Conservation (phyloP, 768 basidiomycete species). For the Agaricus blazei region DNA sequence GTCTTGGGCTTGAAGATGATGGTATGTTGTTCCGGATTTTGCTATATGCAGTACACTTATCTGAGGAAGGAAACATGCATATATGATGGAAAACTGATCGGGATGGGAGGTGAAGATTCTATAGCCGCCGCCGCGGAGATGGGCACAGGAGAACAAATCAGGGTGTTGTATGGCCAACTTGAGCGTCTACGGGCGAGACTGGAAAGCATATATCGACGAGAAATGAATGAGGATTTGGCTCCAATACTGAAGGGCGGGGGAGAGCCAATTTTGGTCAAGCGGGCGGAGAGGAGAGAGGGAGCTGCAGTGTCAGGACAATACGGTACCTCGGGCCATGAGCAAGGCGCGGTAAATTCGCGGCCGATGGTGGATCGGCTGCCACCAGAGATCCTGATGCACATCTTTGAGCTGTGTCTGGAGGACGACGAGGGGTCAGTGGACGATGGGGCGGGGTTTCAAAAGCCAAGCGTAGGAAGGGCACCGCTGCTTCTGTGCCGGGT, state of each 20-base stretch:
- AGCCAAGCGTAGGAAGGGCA: not conserved
- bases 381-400: conserved; percentile 4
- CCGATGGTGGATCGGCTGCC: not conserved
- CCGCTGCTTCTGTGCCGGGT: conserved; percentile 5
- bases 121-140: not conserved
- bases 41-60: not conserved
- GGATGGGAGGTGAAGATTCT: conserved; percentile 1
- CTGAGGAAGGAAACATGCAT: not conserved
- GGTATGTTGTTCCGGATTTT: not conserved
- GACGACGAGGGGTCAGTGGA: not conserved
- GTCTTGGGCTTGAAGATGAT: not conserved
- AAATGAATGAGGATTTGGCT: not conserved
- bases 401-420: conserved; percentile 6
- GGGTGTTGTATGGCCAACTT: not conserved
- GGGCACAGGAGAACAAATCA: not conserved
- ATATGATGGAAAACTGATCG: not conserved
- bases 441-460: conserved; percentile 6
- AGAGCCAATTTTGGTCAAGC: not conserved
- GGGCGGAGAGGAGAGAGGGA: not conserved
- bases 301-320: not conserved
- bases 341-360: not conserved
- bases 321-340: not conserved
- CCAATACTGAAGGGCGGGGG: not conserved
- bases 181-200: not conserved
- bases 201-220: not conserved